Conservation (phyloP, 73 alveolate species). For the Paramecium caudatum region DNA sequence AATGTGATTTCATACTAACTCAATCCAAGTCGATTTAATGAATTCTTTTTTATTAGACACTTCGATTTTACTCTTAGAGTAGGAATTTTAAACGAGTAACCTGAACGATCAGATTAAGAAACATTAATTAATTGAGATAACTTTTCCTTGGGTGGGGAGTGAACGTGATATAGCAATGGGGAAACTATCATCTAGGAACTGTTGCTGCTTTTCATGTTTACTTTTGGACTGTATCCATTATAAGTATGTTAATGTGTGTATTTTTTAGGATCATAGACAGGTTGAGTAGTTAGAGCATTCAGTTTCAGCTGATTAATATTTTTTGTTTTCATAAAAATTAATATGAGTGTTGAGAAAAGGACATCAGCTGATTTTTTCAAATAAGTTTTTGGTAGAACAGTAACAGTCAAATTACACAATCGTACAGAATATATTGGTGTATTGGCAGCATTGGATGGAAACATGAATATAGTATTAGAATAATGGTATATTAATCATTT, state of each 20-base stretch:
- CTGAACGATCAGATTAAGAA: constrained; percentile 11
- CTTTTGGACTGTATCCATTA: constrained; percentile 19
- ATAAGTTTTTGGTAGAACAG: constrained; percentile 71
- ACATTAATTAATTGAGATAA: neutral
- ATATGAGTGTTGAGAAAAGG: constrained; percentile 21
- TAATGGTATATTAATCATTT: constrained; percentile 7
- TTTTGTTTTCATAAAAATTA: constrained; percentile 40
- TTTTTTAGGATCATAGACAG: neutral
- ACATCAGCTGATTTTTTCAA: constrained; percentile 75
- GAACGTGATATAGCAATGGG: neutral
- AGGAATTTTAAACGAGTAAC: neutral
- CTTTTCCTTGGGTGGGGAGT: constrained; percentile 30
- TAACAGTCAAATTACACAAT: constrained; percentile 74
- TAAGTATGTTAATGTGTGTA: neutral
- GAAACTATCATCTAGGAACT: neutral
- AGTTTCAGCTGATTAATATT: constrained; percentile 46
- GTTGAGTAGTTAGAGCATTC: constrained; percentile 43
- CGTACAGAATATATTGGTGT: constrained; percentile 73
- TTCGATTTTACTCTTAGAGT: constrained; percentile 29
- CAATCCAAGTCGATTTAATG: constrained; percentile 30
- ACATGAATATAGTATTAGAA: constrained; percentile 72
- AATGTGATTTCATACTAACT: constrained; percentile 9
- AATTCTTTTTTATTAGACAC: neutral
- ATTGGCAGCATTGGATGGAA: constrained; percentile 75
- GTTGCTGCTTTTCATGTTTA: constrained; percentile 13